Conservation (phyloP, 1,284 basidiomycete species). For the Thelephora terrestris region DNA sequence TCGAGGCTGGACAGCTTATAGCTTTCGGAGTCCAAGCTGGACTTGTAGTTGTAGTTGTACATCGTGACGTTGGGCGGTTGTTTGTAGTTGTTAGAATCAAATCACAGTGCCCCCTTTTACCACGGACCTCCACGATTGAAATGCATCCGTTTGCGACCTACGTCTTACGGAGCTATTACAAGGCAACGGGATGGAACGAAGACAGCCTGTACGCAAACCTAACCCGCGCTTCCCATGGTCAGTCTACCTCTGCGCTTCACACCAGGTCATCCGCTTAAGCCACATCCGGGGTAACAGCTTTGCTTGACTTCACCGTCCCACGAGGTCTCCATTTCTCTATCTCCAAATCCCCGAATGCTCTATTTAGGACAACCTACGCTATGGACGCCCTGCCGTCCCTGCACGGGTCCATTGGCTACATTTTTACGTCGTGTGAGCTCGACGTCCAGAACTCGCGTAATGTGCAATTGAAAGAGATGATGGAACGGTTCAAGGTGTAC, state of each 20-base stretch:
- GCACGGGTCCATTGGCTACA: slow-evolving; percentile 89
- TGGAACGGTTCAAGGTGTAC: slow-evolving; percentile 77
- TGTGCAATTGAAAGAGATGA: slow-evolving; percentile 81
- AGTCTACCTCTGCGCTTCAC: slow-evolving; percentile 17
- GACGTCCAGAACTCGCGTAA: slow-evolving; percentile 61
- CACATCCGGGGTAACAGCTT: slow-evolving; percentile 37
- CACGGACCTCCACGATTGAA: neutral
- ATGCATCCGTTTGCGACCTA: slow-evolving; percentile 86
- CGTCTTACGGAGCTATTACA: slow-evolving; percentile 83
- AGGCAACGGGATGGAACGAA: slow-evolving; percentile 90
- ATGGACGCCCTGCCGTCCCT: slow-evolving; percentile 88
- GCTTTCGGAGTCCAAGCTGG: no score
- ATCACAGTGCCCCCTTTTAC: no score
- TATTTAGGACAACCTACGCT: slow-evolving; percentile 87
- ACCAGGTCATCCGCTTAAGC: neutral
- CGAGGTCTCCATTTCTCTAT: slow-evolving; percentile 72
- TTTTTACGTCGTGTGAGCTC: slow-evolving; percentile 80
- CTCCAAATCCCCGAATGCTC: slow-evolving; percentile 81
- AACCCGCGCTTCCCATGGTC: slow-evolving; percentile 82
- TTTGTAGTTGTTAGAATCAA: no score
- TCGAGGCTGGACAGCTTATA: no score
- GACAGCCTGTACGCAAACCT: slow-evolving; percentile 90
- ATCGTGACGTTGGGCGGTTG: no score
- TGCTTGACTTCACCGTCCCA: slow-evolving; percentile 80
- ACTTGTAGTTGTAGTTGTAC: no score